Evolutionary conservation across 2,329 filamentous ascomycete species (phyloP), one percentile per base, ranked within the genome.

Genomic region (Colletotrichum salicis): DNA sequence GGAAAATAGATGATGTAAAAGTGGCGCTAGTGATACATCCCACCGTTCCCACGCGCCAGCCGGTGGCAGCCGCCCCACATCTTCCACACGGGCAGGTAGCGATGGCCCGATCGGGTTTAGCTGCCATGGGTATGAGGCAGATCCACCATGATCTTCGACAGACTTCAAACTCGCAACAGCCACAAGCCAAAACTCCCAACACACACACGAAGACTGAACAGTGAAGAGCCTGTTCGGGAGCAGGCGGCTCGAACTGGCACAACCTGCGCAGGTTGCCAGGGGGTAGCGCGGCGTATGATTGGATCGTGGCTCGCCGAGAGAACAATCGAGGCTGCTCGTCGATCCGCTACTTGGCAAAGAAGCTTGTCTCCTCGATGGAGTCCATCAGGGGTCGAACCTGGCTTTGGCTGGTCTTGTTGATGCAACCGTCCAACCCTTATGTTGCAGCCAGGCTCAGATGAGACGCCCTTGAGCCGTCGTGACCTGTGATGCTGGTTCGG

Each of bases 61-160:
- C 33, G 37, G 57, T 29, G 41, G 41, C 31, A 58, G 29, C 24
- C 19, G 33, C 19, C 58, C 69, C 65, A 64, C 54, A 64, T 45
- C 12, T 12, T 64, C 61, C 41, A 60, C 45, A 60, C 45, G 41
- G 33, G 64, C 51, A 58, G 58, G 63, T 58, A 66, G 45, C 10
- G 24, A 48, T 45, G 12, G 15, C 69, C 69, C 15, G 24, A 64
- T 69, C 29, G 29, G 69, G 69, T 12, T 69, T 71, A 71, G 65
- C 45, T 60, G 55, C 41, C 70, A 70, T 48, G 70, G 70, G 55
- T 64, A 19, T 72, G 70, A 72, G 55, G 66, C 70, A 72, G 70
- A 60, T 69, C 70, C 70, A 72, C 66, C 48, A 33, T 71, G 70
- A 72, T 72, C 70, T 64, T 70, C 70, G 70, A 72, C 70, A 64